Conservation (phyloP, 495 filamentous ascomycete species). For the Daldinia childiae region DNA sequence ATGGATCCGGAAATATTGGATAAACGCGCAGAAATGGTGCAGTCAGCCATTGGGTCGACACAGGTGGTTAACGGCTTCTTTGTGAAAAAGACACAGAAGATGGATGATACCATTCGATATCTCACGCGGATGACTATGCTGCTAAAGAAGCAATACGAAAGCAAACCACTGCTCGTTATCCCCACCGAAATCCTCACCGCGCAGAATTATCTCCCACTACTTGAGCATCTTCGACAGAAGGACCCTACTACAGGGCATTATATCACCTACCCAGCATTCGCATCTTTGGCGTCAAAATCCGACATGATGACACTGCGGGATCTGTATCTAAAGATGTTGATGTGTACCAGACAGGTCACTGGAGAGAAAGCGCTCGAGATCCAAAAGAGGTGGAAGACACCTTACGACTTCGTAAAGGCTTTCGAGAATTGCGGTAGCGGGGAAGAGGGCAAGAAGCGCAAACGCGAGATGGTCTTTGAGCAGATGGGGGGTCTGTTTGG, state of each 20-base stretch:
- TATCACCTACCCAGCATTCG: conserved; percentile 77
- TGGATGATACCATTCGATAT: conserved; percentile 85
- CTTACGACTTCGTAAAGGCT: conserved; percentile 72
- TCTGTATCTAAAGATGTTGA: conserved; percentile 85
- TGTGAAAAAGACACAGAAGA: conserved; percentile 76
- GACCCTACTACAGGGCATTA: conserved; percentile 64
- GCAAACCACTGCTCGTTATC: conserved; percentile 63
- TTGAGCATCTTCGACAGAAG: conserved; percentile 63
- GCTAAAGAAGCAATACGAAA: conserved; percentile 72
- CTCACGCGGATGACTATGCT: conserved; percentile 77
- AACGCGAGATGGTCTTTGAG: conserved; percentile 62
- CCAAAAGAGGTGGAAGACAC: conserved; percentile 77
- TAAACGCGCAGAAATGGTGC: conserved; percentile 71
- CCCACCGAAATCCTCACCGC: conserved; percentile 73
- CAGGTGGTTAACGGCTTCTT: conserved; percentile 87
- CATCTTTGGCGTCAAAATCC: conserved; percentile 76
- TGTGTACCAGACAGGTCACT: conserved; percentile 80
- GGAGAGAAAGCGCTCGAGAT: conserved; percentile 86
- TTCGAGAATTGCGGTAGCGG: conserved; percentile 63
- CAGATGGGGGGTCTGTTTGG: conserved; percentile 66
- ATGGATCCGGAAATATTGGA: conserved; percentile 59
- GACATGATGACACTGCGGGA: conserved; percentile 77
- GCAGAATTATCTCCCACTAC: conserved; percentile 72
- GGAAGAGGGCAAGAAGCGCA: conserved; percentile 59
- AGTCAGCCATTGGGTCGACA: conserved; percentile 79